These are phyloP conservation scores for Leptographium lundbergii DNA, from an alignment of 2,329 filamentous ascomycete species.

Conservation along the genomic window DNA sequence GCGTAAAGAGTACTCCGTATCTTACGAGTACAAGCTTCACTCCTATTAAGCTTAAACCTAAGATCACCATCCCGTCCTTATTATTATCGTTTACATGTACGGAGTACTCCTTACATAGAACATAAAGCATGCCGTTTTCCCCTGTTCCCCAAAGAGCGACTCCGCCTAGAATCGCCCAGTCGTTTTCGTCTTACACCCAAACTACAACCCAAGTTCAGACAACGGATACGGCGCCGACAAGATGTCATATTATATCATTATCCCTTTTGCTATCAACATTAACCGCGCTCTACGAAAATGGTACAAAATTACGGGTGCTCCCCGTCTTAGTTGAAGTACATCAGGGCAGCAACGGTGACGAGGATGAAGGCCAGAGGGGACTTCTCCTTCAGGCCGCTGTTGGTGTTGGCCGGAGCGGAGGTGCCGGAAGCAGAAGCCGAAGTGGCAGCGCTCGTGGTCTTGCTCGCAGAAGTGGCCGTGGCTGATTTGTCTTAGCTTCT, in stretches of 20 bases:
- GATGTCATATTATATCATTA: not conserved
- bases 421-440: constrained; percentile 6
- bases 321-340: constrained; percentile 27
- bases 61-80: too few species aligned
- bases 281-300: not conserved
- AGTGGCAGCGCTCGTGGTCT: constrained; percentile 11
- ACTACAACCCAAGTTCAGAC: not conserved
- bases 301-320: not conserved
- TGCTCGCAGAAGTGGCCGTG: constrained; percentile 10
- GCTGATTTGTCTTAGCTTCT: constrained; percentile 4
- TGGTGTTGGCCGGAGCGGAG: constrained; percentile 18
- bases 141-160: not conserved
- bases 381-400: constrained; percentile 23
- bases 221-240: not conserved
- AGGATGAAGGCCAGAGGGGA: constrained; percentile 28
- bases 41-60: too few species aligned
- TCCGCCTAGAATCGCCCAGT: not conserved
- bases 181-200: too few species aligned
- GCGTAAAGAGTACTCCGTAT: too few species aligned
- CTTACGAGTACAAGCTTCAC: too few species aligned
- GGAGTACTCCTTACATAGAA: too few species aligned
- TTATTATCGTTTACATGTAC: too few species aligned
- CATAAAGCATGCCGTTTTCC: not conserved
- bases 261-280: not conserved
- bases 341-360: constrained; percentile 24